Percentiles rank a stretch among this genome's conserved stretches.
These are phyloP conservation scores for Puccinia horiana DNA, from an alignment of 1,284 basidiomycete species.

Conservation along the genomic window DNA sequence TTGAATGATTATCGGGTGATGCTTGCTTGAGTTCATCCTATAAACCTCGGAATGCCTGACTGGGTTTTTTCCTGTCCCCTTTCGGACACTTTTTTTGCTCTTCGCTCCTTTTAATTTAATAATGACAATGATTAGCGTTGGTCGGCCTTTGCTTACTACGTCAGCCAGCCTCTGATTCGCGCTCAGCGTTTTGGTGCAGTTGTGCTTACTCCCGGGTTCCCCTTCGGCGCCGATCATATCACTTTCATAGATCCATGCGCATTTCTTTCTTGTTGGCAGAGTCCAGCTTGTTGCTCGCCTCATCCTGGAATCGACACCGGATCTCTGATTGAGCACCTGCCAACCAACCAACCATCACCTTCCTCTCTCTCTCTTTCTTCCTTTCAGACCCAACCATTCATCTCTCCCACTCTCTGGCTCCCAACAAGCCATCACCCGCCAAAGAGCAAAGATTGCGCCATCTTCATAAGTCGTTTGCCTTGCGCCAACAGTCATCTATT, in stretches of 20 bases:
- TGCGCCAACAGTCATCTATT: constrained; percentile 8
- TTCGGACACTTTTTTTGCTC: not conserved
- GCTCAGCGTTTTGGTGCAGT: not conserved
- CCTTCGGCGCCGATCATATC: not conserved
- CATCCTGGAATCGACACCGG: not conserved
- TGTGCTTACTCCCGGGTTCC: constrained; percentile 2
- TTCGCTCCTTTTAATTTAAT: not conserved
- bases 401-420: not conserved
- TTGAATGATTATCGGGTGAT: not conserved
- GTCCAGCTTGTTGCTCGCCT: not conserved
- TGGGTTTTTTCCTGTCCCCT: not conserved
- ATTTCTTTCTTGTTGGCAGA: not conserved
- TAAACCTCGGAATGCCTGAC: too few species aligned
- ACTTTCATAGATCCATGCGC: not conserved
- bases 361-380: not conserved
- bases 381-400: not conserved
- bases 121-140: not conserved
- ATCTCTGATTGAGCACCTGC: not conserved
- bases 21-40: constrained; percentile 1
- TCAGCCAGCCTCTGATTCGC: not conserved
- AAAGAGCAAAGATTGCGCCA: not conserved
- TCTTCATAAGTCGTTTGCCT: not conserved
- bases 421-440: not conserved
- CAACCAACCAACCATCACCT: not conserved
- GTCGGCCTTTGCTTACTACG: not conserved